Percentiles rank a stretch among this genome's conserved stretches.
Evolutionary conservation across 73 alveolate species (phyloP).

Genomic region (Halteria grandinella): DNA sequence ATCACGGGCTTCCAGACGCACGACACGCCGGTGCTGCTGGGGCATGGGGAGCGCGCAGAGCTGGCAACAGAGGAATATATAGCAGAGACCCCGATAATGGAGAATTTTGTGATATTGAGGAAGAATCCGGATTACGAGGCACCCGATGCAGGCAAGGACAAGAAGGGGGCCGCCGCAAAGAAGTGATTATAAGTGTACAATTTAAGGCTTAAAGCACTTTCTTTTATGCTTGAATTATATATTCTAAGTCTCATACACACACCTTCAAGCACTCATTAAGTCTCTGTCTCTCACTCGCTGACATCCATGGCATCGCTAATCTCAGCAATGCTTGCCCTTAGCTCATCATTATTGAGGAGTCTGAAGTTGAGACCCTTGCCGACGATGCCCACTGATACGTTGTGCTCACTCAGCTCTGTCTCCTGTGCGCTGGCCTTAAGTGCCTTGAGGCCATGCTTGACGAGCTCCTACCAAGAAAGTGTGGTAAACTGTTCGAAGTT

Average conservation of each 20-base stretch:
- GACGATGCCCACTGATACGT: conserved; percentile 72
- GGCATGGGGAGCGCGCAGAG: conserved; percentile 94
- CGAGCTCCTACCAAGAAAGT: conserved; percentile 51
- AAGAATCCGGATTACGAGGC: conserved; percentile 91
- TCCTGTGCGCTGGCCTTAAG: conserved; percentile 73
- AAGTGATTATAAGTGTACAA: background rate
- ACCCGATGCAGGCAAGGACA: conserved; percentile 17
- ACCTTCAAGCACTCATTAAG: no score
- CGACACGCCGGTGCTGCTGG: conserved; percentile 93
- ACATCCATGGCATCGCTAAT: no score
- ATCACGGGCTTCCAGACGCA: conserved; percentile 98
- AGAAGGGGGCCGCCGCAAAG: background rate
- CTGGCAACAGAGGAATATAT: conserved; percentile 93
- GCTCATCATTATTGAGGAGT: conserved; percentile 42
- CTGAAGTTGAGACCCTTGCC: conserved; percentile 59
- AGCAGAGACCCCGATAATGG: conserved; percentile 86
- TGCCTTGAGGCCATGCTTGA: conserved; percentile 72
- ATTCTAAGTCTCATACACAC: no score
- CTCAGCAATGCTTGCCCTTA: conserved; percentile 38
- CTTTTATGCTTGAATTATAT: no score
- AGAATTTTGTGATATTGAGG: conserved; percentile 90
- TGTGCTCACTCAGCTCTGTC: conserved; percentile 65
- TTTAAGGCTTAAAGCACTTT: background rate
- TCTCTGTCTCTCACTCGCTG: no score
- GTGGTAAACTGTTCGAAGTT: conserved; percentile 82